Evolutionary conservation across 2,329 filamentous ascomycete genomes (phyloP), one percentile per base, ranked within the genome.

Genomic region (Stagonosporopsis chrysanthemi): DNA sequence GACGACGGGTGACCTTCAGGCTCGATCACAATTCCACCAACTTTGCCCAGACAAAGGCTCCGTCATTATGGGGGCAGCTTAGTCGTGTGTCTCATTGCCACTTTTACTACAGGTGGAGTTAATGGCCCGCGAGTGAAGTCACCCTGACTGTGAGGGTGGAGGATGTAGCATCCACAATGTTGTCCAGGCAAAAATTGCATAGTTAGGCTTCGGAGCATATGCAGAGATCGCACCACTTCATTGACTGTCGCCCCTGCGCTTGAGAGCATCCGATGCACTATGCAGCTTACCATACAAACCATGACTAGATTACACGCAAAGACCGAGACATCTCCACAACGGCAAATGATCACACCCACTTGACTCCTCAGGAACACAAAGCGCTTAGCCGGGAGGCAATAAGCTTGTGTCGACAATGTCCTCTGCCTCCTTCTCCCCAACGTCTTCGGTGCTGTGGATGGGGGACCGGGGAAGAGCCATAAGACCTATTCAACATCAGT

Each of bases 391-490:
- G 59, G 95, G 95, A 64, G 95, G 95, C 44, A 99, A 86, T 75
- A 92, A 88, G 85, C 92, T 97, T 65, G 89, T 90, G 78, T 99
- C 95, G 50, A 99, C 94, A 75, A 97, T 87, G 67, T 99, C 95
- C 68, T 95, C 90, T 7, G 94, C 92, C 57, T 98, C 94, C 83
- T 95, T 97, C 65, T 89, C 83, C 11, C 88, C 75, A 58, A 92
- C 86, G 63, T 94, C 91, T 51, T 85, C 85, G 23, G 86, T 84
- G 56, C 87, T 89, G 61, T 90, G 87, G 43, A 99, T 86, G 36
- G 95, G 95, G 33, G 95, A 97, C 66, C 95, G 90, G 56, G 95
- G 95, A 65, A 99, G 84, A 44, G 95, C 95, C 94, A 98, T 99
- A 57, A 99, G 84, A 77, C 95, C 80, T 82, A 52, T n/a, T 28